These are phyloP conservation scores for Linum lewisii DNA, from an alignment of 345 rosid genomes.

Conservation along the genomic window DNA sequence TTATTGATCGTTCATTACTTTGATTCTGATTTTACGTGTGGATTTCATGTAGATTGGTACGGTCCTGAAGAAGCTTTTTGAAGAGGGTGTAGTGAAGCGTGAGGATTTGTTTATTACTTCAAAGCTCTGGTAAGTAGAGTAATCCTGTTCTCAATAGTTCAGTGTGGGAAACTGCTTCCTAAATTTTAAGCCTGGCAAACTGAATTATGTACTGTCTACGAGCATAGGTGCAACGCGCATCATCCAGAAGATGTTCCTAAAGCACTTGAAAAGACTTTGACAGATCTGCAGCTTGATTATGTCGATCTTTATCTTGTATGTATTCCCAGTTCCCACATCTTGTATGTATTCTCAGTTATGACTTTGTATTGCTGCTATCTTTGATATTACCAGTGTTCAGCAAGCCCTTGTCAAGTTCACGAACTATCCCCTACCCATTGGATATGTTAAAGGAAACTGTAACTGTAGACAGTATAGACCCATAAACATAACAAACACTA, in stretches of 20 bases:
- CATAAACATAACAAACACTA: background rate
- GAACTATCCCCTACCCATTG: too few species aligned
- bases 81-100: conserved; percentile 9
- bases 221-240: background rate
- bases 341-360: background rate
- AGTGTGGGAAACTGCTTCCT: background rate
- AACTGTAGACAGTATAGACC: background rate
- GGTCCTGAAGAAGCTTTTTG: conserved; percentile 2
- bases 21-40: too few species aligned
- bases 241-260: conserved; percentile 4
- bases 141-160: too few species aligned
- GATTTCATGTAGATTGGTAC: background rate
- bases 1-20: too few species aligned
- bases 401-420: too few species aligned
- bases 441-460: background rate
- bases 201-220: background rate
- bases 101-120: conserved; percentile 6
- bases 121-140: conserved; percentile 5
- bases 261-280: conserved; percentile 1
- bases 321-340: background rate
- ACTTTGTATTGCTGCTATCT: too few species aligned
- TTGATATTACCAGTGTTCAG: too few species aligned
- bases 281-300: conserved; percentile 7
- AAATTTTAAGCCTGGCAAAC: background rate
- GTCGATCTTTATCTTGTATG: conserved; percentile 7